Evolutionary conservation across 169 alveolate species (phyloP).

Genomic region (Cryptosporidium tyzzeri): DNA sequence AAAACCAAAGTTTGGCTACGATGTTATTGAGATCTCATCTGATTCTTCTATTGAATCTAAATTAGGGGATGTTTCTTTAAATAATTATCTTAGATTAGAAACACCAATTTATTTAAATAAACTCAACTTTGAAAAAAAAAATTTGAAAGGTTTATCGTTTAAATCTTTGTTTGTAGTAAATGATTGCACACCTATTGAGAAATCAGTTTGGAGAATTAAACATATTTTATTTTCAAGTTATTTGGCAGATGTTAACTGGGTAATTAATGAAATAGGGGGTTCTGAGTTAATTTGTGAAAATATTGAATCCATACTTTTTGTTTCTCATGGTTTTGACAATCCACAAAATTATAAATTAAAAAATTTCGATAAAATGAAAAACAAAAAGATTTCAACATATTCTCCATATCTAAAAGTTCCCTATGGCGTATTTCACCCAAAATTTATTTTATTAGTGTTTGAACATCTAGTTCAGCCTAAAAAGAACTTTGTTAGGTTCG

Average conservation of each 20-base stretch:
- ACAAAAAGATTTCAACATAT: background rate
- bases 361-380: too few relatives aligned
- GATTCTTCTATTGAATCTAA: slow-evolving; percentile 9
- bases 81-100: background rate
- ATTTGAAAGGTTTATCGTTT: background rate
- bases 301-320: background rate
- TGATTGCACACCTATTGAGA: background rate
- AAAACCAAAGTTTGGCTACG: background rate
- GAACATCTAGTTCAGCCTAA: background rate
- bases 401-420: slow-evolving; percentile 44
- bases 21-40: background rate
- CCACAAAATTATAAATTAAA: background rate
- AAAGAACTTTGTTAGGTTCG: slow-evolving; percentile 37
- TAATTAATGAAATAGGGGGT: slow-evolving; percentile 37
- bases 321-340: background rate
- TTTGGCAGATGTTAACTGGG: slow-evolving; percentile 30
- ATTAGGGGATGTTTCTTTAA: background rate
- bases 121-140: slow-evolving; percentile 12
- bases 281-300: background rate
- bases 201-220: slow-evolving; percentile 21
- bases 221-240: slow-evolving; percentile 47
- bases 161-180: slow-evolving; percentile 24
- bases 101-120: slow-evolving; percentile 37
- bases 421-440: slow-evolving; percentile 66
- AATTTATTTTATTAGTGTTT: slow-evolving; percentile 40